phyloP scores from a whole-genome alignment of 805 yeast genomes.

The Myxozyma kluyveri region DNA sequence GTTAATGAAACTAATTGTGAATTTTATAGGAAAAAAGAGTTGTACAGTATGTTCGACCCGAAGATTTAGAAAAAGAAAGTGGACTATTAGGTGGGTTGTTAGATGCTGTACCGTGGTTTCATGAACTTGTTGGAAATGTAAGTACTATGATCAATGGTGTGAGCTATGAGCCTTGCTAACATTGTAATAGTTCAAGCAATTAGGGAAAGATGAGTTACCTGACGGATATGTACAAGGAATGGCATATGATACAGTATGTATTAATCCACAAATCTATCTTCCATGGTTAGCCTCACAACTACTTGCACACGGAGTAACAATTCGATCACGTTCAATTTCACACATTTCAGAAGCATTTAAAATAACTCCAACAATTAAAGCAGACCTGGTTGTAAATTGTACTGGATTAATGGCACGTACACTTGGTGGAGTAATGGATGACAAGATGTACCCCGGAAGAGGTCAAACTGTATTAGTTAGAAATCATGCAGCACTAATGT shows the following conservation, averaged over 20 bases:
- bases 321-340: slow-evolving; percentile 43
- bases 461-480: slow-evolving; percentile 75
- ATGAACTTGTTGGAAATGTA: slow-evolving; percentile 20
- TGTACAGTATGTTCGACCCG: slow-evolving; percentile 15
- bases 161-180: neutral
- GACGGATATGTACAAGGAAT: slow-evolving; percentile 57
- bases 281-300: slow-evolving; percentile 51
- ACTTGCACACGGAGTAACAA: slow-evolving; percentile 46
- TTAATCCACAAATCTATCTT: slow-evolving; percentile 58
- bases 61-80: slow-evolving; percentile 12
- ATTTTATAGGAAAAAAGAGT: slow-evolving; percentile 6
- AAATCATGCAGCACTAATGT: slow-evolving; percentile 29
- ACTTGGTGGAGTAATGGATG: slow-evolving; percentile 65
- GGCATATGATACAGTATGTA: slow-evolving; percentile 51
- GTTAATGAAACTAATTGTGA: too few species aligned
- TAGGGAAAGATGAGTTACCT: slow-evolving; percentile 47
- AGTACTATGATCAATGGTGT: neutral
- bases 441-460: slow-evolving; percentile 63
- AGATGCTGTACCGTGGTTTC: slow-evolving; percentile 25
- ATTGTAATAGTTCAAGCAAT: slow-evolving; percentile 4
- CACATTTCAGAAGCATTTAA: slow-evolving; percentile 51
- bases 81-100: slow-evolving; percentile 19
- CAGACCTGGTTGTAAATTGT: slow-evolving; percentile 62
- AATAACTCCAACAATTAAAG: slow-evolving; percentile 40
- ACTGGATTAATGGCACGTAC: slow-evolving; percentile 67